Percentiles rank a stretch among this genome's conserved stretches.
phyloP scores from a whole-genome alignment of 1,284 basidiomycete genomes.

The Apiotrichum gracile region DNA sequence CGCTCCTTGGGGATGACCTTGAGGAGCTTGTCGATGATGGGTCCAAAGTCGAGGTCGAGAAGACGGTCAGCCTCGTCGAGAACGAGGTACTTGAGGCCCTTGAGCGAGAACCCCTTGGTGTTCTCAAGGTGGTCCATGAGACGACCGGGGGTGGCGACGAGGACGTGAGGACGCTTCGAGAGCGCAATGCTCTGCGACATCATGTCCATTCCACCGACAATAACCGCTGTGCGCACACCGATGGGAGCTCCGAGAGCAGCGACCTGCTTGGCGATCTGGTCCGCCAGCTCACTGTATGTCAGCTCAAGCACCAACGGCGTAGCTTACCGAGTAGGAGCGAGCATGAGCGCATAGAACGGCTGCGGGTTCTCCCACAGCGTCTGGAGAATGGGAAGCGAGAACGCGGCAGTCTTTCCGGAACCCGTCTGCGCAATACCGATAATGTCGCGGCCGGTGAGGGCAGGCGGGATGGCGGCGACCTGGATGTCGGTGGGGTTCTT shows the following conservation, averaged over 20 bases:
- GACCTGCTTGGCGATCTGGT: constrained; percentile 95
- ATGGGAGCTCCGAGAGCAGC: constrained; percentile 88
- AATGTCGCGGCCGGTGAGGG: constrained; percentile 85
- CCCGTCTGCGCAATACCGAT: constrained; percentile 97
- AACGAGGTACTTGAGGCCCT: constrained; percentile 83
- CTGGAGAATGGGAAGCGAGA: constrained; percentile 92
- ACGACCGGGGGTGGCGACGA: constrained; percentile 96
- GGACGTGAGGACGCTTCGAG: constrained; percentile 85
- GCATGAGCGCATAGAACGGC: constrained; percentile 85
- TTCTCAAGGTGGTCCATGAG: constrained; percentile 94
- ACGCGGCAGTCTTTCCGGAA: constrained; percentile 96
- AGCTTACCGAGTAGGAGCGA: constrained; percentile 75
- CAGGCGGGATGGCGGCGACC: constrained; percentile 78
- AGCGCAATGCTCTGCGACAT: constrained; percentile 89
- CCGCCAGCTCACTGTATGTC: constrained; percentile 75
- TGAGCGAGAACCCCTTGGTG: constrained; percentile 93
- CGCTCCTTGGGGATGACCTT: constrained; percentile 93
- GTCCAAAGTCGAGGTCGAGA: constrained; percentile 95
- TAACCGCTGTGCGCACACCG: constrained; percentile 82
- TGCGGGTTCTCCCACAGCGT: constrained; percentile 94
- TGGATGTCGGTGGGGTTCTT: constrained; percentile 91
- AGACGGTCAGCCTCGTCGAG: constrained; percentile 96
- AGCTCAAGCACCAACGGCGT: neutral
- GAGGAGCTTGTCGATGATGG: constrained; percentile 93
- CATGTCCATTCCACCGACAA: constrained; percentile 94